Percentiles rank a stretch among this genome's conserved stretches.
Conservation (phyloP, 306 rosid species). For the Gleditsia sinensis region DNA sequence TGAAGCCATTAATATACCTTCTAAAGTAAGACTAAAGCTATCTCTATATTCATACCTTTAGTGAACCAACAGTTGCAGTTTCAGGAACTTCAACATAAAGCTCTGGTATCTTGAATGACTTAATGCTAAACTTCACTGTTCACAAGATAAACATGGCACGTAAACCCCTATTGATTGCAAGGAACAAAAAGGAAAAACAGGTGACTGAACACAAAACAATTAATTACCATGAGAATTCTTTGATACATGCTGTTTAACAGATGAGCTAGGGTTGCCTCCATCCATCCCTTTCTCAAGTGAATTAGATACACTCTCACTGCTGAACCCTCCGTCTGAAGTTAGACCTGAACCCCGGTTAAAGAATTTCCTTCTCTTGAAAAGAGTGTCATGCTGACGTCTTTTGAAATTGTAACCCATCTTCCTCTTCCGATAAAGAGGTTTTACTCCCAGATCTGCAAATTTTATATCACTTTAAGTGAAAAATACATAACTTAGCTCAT, state of each 20-base stretch:
- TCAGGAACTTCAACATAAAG: slow-evolving; percentile 83
- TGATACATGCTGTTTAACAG: slow-evolving; percentile 48
- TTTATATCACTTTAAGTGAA: slow-evolving; percentile 10
- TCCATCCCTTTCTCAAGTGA: slow-evolving; percentile 55
- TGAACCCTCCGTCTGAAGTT: slow-evolving; percentile 72
- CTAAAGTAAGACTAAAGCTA: background rate
- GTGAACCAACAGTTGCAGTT: slow-evolving; percentile 77
- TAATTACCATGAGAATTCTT: slow-evolving; percentile 75
- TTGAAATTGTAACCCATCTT: slow-evolving; percentile 52
- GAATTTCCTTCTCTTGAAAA: slow-evolving; percentile 68
- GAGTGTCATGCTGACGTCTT: slow-evolving; percentile 52
- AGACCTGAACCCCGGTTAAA: slow-evolving; percentile 54
- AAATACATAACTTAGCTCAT: slow-evolving; percentile 7
- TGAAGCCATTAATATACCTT: slow-evolving; percentile 1
- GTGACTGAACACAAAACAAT: slow-evolving; percentile 6
- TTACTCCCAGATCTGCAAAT: slow-evolving; percentile 57
- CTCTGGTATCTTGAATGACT: slow-evolving; percentile 89
- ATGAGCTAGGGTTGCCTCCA: slow-evolving; percentile 43
- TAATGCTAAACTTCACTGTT: slow-evolving; percentile 85
- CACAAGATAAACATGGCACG: slow-evolving; percentile 29
- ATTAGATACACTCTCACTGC: slow-evolving; percentile 80
- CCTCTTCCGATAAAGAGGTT: slow-evolving; percentile 58
- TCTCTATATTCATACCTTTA: slow-evolving; percentile 61
- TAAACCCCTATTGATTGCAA: slow-evolving; percentile 39
- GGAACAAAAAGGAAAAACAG: slow-evolving; percentile 23